Conservation (phyloP, 768 basidiomycete genomes). For the Lanmaoa pseudosensibilis region DNA sequence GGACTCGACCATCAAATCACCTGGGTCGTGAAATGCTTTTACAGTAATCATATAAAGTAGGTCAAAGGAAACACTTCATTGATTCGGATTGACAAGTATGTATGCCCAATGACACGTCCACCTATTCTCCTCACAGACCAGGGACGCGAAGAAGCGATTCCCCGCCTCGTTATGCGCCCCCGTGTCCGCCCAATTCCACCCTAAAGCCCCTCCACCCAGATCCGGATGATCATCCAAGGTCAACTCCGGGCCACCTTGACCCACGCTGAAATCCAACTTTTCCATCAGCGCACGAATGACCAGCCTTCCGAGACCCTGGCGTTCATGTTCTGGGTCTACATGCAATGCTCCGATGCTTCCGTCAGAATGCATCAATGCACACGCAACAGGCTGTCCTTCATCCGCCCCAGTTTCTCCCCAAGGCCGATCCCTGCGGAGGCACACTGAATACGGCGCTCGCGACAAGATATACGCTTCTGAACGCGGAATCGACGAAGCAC, state of each 20-base stretch:
- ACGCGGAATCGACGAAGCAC: slow-evolving; percentile 12
- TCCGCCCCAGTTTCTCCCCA: background rate
- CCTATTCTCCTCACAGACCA: slow-evolving; percentile 7
- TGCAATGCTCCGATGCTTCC: slow-evolving; percentile 19
- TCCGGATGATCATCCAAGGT: slow-evolving; percentile 9
- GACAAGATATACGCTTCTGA: slow-evolving; percentile 22
- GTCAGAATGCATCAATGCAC: slow-evolving; percentile 21
- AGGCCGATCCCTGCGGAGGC: slow-evolving; percentile 8
- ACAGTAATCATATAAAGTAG: background rate
- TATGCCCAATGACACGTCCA: slow-evolving; percentile 18
- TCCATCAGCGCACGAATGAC: slow-evolving; percentile 11
- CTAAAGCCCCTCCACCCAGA: slow-evolving; percentile 20
- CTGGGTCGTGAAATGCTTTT: background rate
- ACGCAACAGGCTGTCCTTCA: slow-evolving; percentile 5
- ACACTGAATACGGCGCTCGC: slow-evolving; percentile 23
- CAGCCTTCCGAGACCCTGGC: slow-evolving; percentile 13
- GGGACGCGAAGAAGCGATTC: slow-evolving; percentile 11
- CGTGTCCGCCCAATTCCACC: slow-evolving; percentile 26
- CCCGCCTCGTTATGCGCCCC: slow-evolving; percentile 2
- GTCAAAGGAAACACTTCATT: background rate
- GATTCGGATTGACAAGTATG: background rate
- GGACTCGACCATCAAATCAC: background rate
- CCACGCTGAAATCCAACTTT: slow-evolving; percentile 7
- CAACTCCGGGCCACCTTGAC: background rate
- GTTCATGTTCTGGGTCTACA: slow-evolving; percentile 9